Conservation (phyloP, 2,329 filamentous ascomycete species). For the Dothistroma pini region DNA sequence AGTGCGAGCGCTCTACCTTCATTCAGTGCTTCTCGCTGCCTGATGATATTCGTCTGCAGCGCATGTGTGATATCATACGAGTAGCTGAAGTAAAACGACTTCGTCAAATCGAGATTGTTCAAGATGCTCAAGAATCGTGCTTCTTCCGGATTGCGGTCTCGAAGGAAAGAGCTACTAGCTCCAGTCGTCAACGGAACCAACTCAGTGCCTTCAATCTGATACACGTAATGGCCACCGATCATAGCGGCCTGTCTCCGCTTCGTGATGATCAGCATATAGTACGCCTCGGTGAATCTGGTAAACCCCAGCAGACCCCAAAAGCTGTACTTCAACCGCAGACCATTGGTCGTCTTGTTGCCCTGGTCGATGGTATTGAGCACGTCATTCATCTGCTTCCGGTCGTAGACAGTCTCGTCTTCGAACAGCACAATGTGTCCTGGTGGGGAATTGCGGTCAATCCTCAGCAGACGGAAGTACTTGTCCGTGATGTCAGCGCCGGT, state of each 20-base stretch:
- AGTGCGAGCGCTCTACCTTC: slow-evolving; percentile 57
- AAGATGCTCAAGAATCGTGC: slow-evolving; percentile 83
- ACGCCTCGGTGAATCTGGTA: slow-evolving; percentile 90
- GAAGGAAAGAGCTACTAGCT: slow-evolving; percentile 61
- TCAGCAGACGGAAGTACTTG: slow-evolving; percentile 82
- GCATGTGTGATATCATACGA: slow-evolving; percentile 94
- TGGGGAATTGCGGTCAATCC: slow-evolving; percentile 87
- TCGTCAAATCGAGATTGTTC: slow-evolving; percentile 82
- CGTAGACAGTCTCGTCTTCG: slow-evolving; percentile 94
- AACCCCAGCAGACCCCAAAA: slow-evolving; percentile 95
- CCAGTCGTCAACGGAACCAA: slow-evolving; percentile 79
- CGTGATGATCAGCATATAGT: slow-evolving; percentile 96
- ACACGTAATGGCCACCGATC: slow-evolving; percentile 93
- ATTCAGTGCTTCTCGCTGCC: slow-evolving; percentile 68
- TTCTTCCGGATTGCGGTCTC: slow-evolving; percentile 86
- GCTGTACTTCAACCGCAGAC: slow-evolving; percentile 82
- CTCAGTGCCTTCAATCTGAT: slow-evolving; percentile 92
- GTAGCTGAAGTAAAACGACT: slow-evolving; percentile 97
- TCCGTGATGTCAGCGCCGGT: slow-evolving; percentile 90
- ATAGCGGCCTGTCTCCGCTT: slow-evolving; percentile 95
- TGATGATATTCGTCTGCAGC: slow-evolving; percentile 84
- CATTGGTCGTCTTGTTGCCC: slow-evolving; percentile 86
- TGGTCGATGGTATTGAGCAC: slow-evolving; percentile 93
- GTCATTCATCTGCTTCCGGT: slow-evolving; percentile 85
- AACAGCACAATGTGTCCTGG: slow-evolving; percentile 75